Percentiles rank a stretch among this genome's conserved stretches.
Evolutionary conservation across 192 early-diverging fungal species (phyloP).

Genomic region (Coemansia sp.): DNA sequence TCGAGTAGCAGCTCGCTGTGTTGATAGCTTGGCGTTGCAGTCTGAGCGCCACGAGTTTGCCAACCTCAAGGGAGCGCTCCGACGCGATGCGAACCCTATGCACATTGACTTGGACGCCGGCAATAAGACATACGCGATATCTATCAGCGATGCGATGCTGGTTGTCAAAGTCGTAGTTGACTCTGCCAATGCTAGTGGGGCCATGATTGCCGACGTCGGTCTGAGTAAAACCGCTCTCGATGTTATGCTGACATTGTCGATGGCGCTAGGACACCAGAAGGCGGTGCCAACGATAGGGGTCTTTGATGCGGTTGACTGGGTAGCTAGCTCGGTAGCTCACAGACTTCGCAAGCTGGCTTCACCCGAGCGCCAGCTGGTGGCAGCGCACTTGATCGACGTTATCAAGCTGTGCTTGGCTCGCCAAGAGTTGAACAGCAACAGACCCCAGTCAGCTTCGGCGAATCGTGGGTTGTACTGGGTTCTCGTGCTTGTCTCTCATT

Average conservation of each 20-base stretch:
- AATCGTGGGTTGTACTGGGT: slow-evolving; percentile 24
- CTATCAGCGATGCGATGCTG: slow-evolving; percentile 28
- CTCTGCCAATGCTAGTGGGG: background rate
- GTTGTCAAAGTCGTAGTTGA: slow-evolving; percentile 12
- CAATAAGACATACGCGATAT: background rate
- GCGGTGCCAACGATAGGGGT: background rate
- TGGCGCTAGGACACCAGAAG: background rate
- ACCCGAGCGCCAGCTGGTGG: background rate
- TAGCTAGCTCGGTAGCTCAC: slow-evolving; percentile 10
- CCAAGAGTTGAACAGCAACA: too few relatives aligned
- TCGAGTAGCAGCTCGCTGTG: background rate
- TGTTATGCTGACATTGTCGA: slow-evolving; percentile 12
- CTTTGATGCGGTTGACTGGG: background rate
- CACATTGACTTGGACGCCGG: background rate
- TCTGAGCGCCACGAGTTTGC: slow-evolving; percentile 7
- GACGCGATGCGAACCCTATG: background rate
- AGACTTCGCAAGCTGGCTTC: slow-evolving; percentile 1
- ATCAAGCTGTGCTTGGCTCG: background rate
- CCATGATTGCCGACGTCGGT: background rate
- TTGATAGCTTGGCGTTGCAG: background rate
- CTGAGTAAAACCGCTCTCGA: slow-evolving; percentile 7
- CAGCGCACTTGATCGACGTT: slow-evolving; percentile 7
- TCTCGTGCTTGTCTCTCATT: slow-evolving; percentile 36
- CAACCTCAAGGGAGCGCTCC: background rate
- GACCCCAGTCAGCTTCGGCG: too few relatives aligned